A percentile compares a stretch with the other conserved stretches of the same genome.
phyloP scores from a whole-genome alignment of 1,139 yeast species.

The Hyphopichia buzzinii region DNA sequence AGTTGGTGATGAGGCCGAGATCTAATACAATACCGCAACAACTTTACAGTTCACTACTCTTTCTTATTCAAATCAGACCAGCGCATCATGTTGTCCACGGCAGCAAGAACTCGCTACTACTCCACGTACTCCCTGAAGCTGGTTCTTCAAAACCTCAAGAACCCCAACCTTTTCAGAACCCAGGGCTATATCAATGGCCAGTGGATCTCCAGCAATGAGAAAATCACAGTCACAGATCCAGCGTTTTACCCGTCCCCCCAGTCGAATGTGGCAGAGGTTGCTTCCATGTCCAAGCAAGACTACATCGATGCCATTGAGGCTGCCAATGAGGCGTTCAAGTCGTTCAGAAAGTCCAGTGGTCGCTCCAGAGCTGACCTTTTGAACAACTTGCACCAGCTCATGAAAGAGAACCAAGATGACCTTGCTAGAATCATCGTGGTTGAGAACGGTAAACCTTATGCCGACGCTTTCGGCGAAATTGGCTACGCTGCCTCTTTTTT shows the following conservation, averaged over 20 bases:
- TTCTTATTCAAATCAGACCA: too few relatives aligned
- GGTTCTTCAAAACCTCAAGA: slow-evolving; percentile 22
- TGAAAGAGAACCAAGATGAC: slow-evolving; percentile 68
- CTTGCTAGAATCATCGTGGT: slow-evolving; percentile 68
- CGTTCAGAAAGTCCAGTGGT: slow-evolving; percentile 37
- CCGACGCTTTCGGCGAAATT: slow-evolving; percentile 77
- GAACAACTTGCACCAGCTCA: slow-evolving; percentile 45
- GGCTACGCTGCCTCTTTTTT: slow-evolving; percentile 75
- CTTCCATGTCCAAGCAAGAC: slow-evolving; percentile 35
- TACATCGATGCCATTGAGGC: slow-evolving; percentile 36
- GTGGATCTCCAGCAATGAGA: slow-evolving; percentile 29
- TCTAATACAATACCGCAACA: too few relatives aligned
- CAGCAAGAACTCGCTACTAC: not conserved
- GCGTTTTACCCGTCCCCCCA: slow-evolving; percentile 29
- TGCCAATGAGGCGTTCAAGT: slow-evolving; percentile 36
- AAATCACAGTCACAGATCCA: slow-evolving; percentile 47
- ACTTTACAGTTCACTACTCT: too few relatives aligned
- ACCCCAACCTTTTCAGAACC: slow-evolving; percentile 33
- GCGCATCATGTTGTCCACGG: too few relatives aligned
- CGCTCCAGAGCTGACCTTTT: slow-evolving; percentile 40
- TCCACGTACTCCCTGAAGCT: slow-evolving; percentile 9
- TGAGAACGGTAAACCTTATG: slow-evolving; percentile 82
- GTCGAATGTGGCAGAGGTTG: slow-evolving; percentile 35
- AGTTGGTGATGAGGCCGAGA: too few relatives aligned
- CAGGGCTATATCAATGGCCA: slow-evolving; percentile 45